Evolutionary conservation across 2,329 filamentous ascomycete species (phyloP).

Genomic region (Fusarium metavorans): DNA sequence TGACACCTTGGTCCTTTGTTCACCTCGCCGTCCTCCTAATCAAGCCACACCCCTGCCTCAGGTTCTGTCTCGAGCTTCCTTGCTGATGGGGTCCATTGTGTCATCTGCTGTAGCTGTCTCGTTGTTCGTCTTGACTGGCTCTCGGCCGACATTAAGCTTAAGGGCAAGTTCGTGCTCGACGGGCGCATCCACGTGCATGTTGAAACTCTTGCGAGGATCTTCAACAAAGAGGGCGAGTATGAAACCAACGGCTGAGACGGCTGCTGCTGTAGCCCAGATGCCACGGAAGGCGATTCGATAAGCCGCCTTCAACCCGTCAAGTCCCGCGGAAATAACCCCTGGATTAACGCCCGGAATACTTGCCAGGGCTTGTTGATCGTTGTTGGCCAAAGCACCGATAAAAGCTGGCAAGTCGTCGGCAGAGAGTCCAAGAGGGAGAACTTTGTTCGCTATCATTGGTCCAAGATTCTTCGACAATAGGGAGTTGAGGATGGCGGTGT

Average conservation of each 20-base stretch:
- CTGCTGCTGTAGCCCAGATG: conserved; percentile 49
- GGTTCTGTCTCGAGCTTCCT: not conserved
- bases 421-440: conserved; percentile 46
- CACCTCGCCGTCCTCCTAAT: not conserved
- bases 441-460: conserved; percentile 49
- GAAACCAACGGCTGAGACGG: conserved; percentile 46
- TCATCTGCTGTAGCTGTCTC: not conserved
- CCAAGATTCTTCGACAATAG: conserved; percentile 44
- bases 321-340: conserved; percentile 45
- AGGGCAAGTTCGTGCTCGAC: conserved; percentile 47
- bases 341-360: conserved; percentile 46
- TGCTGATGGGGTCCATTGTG: not conserved
- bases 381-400: conserved; percentile 42
- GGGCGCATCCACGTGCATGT: conserved; percentile 53
- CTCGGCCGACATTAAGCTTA: not conserved
- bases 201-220: conserved; percentile 52
- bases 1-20: not conserved
- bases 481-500: conserved; percentile 47
- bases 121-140: not conserved
- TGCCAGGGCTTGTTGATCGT: conserved; percentile 42
- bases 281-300: conserved; percentile 47
- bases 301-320: conserved; percentile 42
- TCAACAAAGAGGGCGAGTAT: conserved; percentile 36
- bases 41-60: not conserved
- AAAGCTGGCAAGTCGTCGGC: conserved; percentile 38